A percentile compares a stretch with the other conserved stretches of the same genome.
Conservation (phyloP, 2,329 filamentous ascomycete species). For the Microdochium nivale region DNA sequence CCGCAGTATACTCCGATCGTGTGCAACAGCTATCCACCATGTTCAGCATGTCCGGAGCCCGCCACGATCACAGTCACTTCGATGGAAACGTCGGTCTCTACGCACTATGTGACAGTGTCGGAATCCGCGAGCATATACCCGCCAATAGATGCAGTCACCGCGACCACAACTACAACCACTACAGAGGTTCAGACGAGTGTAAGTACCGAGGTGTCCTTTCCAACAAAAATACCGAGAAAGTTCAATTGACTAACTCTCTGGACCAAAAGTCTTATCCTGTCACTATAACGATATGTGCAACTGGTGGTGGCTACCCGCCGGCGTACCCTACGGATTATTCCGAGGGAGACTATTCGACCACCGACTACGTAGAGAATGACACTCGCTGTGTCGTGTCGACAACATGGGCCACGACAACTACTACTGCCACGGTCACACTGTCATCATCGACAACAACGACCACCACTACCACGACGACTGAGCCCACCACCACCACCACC, state of each 20-base stretch:
- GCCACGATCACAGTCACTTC: background rate
- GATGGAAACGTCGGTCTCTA: constrained; percentile 1
- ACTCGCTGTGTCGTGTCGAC: constrained; percentile 1
- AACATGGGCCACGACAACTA: constrained; percentile 1
- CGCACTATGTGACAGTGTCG: constrained; percentile 8
- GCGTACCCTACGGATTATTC: background rate
- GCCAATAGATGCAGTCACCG: constrained; percentile 2
- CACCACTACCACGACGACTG: background rate
- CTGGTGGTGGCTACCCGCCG: background rate
- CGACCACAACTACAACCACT: constrained; percentile 7
- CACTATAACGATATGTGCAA: background rate
- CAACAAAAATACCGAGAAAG: background rate
- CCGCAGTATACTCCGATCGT: background rate
- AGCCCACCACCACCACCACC: constrained; percentile 8
- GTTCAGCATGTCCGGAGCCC: background rate
- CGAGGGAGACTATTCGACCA: background rate
- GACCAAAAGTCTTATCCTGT: background rate
- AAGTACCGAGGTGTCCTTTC: background rate
- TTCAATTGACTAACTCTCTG: background rate
- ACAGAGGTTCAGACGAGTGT: constrained; percentile 5
- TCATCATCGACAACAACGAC: background rate
- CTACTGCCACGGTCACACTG: background rate
- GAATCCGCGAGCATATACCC: constrained; percentile 2
- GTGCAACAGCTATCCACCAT: background rate
- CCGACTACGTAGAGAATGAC: background rate